phyloP scores from a whole-genome alignment of 2,329 filamentous ascomycete species.

The Hypomyces perniciosus region DNA sequence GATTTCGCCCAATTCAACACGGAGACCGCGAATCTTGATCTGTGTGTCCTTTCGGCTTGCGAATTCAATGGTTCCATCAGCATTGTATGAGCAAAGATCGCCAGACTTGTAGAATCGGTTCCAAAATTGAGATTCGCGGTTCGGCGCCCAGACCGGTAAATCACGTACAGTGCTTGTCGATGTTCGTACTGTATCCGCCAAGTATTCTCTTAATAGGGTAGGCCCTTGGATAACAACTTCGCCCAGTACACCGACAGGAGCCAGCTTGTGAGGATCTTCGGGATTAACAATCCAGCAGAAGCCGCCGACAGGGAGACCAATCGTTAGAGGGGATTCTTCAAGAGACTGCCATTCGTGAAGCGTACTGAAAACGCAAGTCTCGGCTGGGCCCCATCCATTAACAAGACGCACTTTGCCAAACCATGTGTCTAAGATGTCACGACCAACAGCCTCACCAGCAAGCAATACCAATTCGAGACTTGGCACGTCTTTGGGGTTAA shows the following conservation, averaged over 20 bases:
- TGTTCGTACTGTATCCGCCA: slow-evolving; percentile 7
- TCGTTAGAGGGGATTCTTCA: slow-evolving; percentile 8
- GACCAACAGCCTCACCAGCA: slow-evolving; percentile 8
- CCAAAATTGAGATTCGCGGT: neutral
- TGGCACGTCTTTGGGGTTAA: slow-evolving; percentile 3
- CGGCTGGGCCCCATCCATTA: slow-evolving; percentile 18
- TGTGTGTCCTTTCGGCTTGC: no score
- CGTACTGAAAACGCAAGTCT: slow-evolving; percentile 11
- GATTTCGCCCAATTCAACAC: slow-evolving; percentile 12
- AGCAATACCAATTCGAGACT: slow-evolving; percentile 4
- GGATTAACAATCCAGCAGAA: slow-evolving; percentile 10
- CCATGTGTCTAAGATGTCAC: slow-evolving; percentile 12
- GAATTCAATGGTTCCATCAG: slow-evolving; percentile 9
- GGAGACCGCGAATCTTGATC: no score
- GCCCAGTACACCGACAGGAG: slow-evolving; percentile 6
- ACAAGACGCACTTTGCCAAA: slow-evolving; percentile 12
- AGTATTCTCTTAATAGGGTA: slow-evolving; percentile 10
- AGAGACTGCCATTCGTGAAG: slow-evolving; percentile 9
- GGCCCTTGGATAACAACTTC: slow-evolving; percentile 13
- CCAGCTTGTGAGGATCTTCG: slow-evolving; percentile 5
- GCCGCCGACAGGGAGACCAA: slow-evolving; percentile 8
- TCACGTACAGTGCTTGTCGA: neutral
- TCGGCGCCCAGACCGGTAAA: slow-evolving; percentile 9
- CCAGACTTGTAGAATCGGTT: slow-evolving; percentile 11
- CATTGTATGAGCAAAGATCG: slow-evolving; percentile 8